Percentiles rank a stretch among this genome's conserved stretches.
Evolutionary conservation across 495 filamentous ascomycete species (phyloP).

Genomic region (Eremomyces bilateralis): DNA sequence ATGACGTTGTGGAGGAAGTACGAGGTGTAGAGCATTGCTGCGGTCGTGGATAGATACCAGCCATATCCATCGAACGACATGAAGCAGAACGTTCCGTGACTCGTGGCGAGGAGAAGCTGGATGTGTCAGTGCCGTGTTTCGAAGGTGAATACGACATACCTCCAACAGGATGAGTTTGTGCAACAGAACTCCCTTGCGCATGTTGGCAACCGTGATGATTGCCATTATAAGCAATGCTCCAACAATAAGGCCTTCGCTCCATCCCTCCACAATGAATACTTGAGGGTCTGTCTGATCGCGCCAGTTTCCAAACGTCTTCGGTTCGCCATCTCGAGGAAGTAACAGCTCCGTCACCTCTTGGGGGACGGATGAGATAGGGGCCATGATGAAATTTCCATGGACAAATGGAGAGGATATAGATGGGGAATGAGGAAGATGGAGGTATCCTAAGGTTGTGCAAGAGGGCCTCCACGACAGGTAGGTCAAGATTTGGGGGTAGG

Average conservation of each 20-base stretch:
- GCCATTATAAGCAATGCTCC: background rate
- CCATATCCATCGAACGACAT: background rate
- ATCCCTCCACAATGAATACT: background rate
- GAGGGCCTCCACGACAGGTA: too few relatives aligned
- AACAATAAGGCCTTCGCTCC: background rate
- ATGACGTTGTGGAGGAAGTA: slow-evolving; percentile 11
- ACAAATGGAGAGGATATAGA: too few relatives aligned
- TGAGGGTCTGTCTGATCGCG: background rate
- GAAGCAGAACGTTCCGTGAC: background rate
- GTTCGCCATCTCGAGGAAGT: too few relatives aligned
- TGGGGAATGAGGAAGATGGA: too few relatives aligned
- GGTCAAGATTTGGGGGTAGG: too few relatives aligned
- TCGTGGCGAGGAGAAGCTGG: background rate
- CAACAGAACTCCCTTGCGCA: background rate
- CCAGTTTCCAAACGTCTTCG: background rate
- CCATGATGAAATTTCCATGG: too few relatives aligned
- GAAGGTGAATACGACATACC: too few relatives aligned
- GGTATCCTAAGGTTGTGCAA: too few relatives aligned
- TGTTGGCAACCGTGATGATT: background rate
- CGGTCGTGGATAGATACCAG: slow-evolving; percentile 9
- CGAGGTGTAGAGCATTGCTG: slow-evolving; percentile 8
- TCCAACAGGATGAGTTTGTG: background rate
- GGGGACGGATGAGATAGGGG: too few relatives aligned
- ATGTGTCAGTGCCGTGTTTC: too few relatives aligned
- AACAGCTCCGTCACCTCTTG: too few relatives aligned